A percentile compares a stretch with the other conserved stretches of the same genome.
Conservation (phyloP, 768 basidiomycete genomes). For the Boletus rubescentipes region DNA sequence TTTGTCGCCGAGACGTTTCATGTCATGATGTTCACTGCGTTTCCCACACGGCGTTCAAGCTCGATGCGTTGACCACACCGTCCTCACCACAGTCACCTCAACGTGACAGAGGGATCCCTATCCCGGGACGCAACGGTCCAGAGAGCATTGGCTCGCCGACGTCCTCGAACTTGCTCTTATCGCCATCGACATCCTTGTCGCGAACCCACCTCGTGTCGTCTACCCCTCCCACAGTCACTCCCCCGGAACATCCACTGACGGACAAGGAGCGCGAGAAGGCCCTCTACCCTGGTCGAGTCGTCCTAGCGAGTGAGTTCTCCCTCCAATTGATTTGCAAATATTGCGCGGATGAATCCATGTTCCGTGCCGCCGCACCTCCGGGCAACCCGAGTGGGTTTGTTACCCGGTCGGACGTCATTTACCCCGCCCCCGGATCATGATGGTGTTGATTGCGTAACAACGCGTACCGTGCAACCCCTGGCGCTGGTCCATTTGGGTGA, state of each 20-base stretch:
- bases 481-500: conserved; percentile 4
- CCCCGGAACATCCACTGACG: conserved; percentile 17
- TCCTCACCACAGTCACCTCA: conserved; percentile 29
- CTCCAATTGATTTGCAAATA: not conserved
- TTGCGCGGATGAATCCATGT: not conserved
- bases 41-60: conserved; percentile 32
- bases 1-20: not conserved
- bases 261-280: conserved; percentile 72
- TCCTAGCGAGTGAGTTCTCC: conserved; percentile 71
- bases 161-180: conserved; percentile 26
- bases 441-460: conserved; percentile 3
- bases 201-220: conserved; percentile 31
- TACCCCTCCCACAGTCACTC: conserved; percentile 19
- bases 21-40: conserved; percentile 1
- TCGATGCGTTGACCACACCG: conserved; percentile 44
- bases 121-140: conserved; percentile 22
- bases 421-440: conserved; percentile 13
- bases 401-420: not conserved
- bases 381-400: not conserved
- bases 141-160: conserved; percentile 22
- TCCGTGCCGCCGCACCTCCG: not conserved
- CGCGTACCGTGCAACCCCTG: conserved; percentile 3
- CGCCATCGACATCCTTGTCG: conserved; percentile 27
- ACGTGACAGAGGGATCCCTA: conserved; percentile 25
- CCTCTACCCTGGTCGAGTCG: conserved; percentile 79